phyloP scores from a whole-genome alignment of 2,329 filamentous ascomycete species.

The Dactylellina leptospora region DNA sequence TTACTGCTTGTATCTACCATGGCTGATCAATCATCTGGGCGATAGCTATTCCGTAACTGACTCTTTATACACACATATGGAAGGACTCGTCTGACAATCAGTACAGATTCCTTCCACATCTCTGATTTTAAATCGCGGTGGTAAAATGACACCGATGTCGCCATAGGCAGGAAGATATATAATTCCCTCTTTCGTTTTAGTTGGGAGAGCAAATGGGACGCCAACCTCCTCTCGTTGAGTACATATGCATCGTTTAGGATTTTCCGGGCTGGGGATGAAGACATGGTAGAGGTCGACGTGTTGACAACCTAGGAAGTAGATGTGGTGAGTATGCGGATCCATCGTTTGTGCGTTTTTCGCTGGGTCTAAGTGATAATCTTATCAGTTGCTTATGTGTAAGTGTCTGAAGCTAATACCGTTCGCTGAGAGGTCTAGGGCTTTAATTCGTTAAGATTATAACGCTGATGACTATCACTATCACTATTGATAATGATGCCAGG shows the following conservation, averaged over 20 bases:
- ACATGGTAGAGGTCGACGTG: constrained; percentile 11
- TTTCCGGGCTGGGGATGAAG: constrained; percentile 7
- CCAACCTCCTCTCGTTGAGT: constrained; percentile 8
- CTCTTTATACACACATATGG: too few relatives aligned
- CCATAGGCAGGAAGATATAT: constrained; percentile 1
- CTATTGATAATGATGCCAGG: too few relatives aligned
- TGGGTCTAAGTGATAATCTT: too few relatives aligned
- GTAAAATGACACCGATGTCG: constrained; percentile 6
- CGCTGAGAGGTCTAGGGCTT: too few relatives aligned
- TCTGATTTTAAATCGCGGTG: constrained; percentile 22
- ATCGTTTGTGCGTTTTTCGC: not conserved
- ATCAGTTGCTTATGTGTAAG: too few relatives aligned
- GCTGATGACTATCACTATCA: too few relatives aligned
- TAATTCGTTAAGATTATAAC: too few relatives aligned
- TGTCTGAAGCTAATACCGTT: too few relatives aligned
- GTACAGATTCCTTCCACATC: constrained; percentile 15
- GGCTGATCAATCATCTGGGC: too few relatives aligned
- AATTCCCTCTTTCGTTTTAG: not conserved
- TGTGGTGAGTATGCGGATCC: constrained; percentile 30
- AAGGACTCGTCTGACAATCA: constrained; percentile 3
- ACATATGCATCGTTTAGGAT: constrained; percentile 19
- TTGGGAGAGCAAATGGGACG: constrained; percentile 5
- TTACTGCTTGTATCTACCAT: too few relatives aligned
- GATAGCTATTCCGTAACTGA: too few relatives aligned
- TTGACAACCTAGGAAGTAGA: constrained; percentile 11